Evolutionary conservation across 2,329 filamentous ascomycete genomes (phyloP), one percentile per base, ranked within the genome.

Genomic region (Pseudocercospora macadamiae): DNA sequence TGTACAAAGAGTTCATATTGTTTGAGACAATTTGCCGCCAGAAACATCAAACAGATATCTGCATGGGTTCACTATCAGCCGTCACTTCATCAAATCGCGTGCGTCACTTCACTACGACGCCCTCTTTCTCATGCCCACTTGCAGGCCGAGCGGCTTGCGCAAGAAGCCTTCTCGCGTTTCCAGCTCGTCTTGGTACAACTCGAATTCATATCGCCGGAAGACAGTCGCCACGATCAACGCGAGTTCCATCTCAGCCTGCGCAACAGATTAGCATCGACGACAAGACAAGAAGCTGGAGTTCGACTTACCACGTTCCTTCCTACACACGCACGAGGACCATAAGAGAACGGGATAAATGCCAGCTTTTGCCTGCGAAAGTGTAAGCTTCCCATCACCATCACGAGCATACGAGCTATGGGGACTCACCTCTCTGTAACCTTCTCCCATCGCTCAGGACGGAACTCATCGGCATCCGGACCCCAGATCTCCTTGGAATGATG

Each of bases 281-380:
- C 7, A 32, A 14, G 2, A 10, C 8, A 7, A 19, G n/a, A 23
- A 25, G 51, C 14, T 10, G 10, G 10, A 30, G 12, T 14, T 14
- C 28, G 10, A 64, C 64, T 60, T 55, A 65, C 64, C 23, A 78
- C 71, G 60, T 78, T 77, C 39, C 75, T 71, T 3, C 75, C 76
- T 28, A 78, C 74, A 57, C 76, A 78, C n/a, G 75, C 73, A 12
- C 76, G 67, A 6, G 76, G 75, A 1, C 75, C 76, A 56, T 76
- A 75, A 21, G 73, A 76, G 62, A 78, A 78, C 5, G 75, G 74
- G 47, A 76, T 75, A 59, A 77, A 77, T 0, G 69, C 68, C 39
- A 67, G 65, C 65, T 76, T 76, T 63, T 75, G 73, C 45, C 68
- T 70, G 26, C 4, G 26, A 36, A 5, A 51, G 39, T 26, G 42